Evolutionary conservation across 2,329 filamentous ascomycete genomes (phyloP), one percentile per base, ranked within the genome.

Genomic region (Trichoderma asperellum): DNA sequence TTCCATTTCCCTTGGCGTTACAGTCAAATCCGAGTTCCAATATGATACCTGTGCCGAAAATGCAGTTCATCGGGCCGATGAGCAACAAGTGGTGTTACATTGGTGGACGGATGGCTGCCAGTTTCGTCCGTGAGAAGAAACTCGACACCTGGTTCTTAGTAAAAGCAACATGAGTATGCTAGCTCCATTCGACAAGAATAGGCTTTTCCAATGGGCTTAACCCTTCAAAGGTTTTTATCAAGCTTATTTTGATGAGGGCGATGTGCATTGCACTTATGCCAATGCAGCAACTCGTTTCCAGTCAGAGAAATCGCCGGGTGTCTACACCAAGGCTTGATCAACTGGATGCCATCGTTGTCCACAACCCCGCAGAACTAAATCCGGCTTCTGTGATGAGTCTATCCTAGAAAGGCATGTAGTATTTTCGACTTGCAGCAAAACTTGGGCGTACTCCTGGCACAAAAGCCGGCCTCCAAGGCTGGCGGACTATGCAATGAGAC

Each of bases 391-490:
- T 58, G 24, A 34, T 37, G 37, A 43, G 27, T 57, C 18, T 57
- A n/a, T 58, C 62, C 62, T 21, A 47, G 47, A 57, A 49, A 66
- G 62, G 53, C 57, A 66, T 66, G 62, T 66, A 35, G 62, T 58
- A 66, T 66, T 65, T n/a, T 57, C 5, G n/a, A 35, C 37, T 65
- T 35, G 53, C 37, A 34, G 27, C 53, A 37, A 37, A 40, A 29
- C 5, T 8, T n/a, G 53, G 34, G 27, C 12, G 16, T 56, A 47
- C 32, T 24, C 29, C 35, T 21, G 52, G 40, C 16, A 52, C 62
- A 56, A 40, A 34, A 49, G 7, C 34, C 34, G 4, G 52, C 14
- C 8, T 24, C n/a, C 27, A 14, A 43, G 24, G n/a, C 7, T 11
- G 24, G 18, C 4, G n/a, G n/a, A n/a, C 10, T 12, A 47, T 34